Conservation (phyloP, 2,329 filamentous ascomycete species). For the Apiospora hydei region DNA sequence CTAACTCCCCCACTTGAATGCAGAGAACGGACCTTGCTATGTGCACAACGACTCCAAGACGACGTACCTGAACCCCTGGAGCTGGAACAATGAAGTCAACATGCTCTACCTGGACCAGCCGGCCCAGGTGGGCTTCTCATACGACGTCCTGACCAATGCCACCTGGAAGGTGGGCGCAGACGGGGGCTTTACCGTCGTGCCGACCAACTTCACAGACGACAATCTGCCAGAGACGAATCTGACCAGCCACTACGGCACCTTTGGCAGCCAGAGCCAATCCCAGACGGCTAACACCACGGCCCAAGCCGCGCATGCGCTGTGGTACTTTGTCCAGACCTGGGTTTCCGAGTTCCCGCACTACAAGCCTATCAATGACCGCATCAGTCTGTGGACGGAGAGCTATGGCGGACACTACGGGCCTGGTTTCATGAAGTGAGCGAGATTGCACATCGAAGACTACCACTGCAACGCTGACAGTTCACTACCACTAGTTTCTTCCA, state of each 20-base stretch:
- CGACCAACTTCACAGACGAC: constrained; percentile 46
- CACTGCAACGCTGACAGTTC: neutral
- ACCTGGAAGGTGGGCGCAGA: constrained; percentile 53
- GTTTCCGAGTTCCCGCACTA: constrained; percentile 62
- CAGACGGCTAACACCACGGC: constrained; percentile 56
- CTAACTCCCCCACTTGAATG: constrained; percentile 47
- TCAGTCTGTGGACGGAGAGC: constrained; percentile 47
- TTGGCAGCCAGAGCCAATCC: constrained; percentile 55
- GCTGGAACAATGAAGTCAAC: constrained; percentile 65
- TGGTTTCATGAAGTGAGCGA: constrained; percentile 33
- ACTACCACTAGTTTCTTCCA: constrained; percentile 35
- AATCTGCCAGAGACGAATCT: constrained; percentile 45
- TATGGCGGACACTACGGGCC: constrained; percentile 46
- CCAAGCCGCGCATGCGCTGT: constrained; percentile 60
- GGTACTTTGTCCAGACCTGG: constrained; percentile 69
- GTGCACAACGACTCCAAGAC: constrained; percentile 54
- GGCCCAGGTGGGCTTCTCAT: constrained; percentile 68
- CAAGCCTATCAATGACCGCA: constrained; percentile 64
- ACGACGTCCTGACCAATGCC: constrained; percentile 64
- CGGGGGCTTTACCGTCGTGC: constrained; percentile 13
- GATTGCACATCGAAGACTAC: neutral
- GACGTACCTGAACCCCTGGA: constrained; percentile 61
- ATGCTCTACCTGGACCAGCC: constrained; percentile 62
- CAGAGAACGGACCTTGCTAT: constrained; percentile 56
- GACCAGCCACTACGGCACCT: constrained; percentile 59